These are phyloP conservation scores for Fusarium sp. DNA, from an alignment of 2,329 filamentous ascomycete genomes.

Conservation along the genomic window DNA sequence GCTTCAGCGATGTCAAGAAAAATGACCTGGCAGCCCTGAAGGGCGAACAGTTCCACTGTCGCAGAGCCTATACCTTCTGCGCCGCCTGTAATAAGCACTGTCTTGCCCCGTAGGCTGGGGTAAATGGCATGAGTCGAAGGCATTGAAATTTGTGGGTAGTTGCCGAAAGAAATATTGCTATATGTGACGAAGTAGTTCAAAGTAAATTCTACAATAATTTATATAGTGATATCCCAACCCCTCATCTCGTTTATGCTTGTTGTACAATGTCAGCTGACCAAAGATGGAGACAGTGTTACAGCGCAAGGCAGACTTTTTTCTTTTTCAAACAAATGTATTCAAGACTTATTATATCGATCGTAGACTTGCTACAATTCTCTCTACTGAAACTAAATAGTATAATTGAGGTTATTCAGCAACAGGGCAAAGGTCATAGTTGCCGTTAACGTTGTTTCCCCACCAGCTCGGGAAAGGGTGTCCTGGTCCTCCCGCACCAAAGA, in stretches of 20 bases:
- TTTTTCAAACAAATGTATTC: too few relatives aligned
- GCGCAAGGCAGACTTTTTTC: background rate
- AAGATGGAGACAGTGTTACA: background rate
- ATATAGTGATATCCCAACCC: background rate
- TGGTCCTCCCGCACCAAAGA: slow-evolving; percentile 63
- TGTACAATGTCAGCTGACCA: background rate
- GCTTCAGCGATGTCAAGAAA: slow-evolving; percentile 57
- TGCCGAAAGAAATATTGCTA: background rate
- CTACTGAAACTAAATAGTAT: too few relatives aligned
- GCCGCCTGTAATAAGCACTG: slow-evolving; percentile 60
- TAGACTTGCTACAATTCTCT: too few relatives aligned
- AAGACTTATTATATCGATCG: too few relatives aligned
- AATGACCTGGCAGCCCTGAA: slow-evolving; percentile 59
- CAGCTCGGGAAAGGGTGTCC: slow-evolving; percentile 62
- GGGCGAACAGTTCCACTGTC: slow-evolving; percentile 58
- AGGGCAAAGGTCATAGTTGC: slow-evolving; percentile 63
- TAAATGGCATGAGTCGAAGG: slow-evolving; percentile 51
- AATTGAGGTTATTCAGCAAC: slow-evolving; percentile 44
- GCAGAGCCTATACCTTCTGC: slow-evolving; percentile 61
- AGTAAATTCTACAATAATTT: background rate
- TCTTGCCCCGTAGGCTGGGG: slow-evolving; percentile 56
- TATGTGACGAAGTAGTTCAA: background rate
- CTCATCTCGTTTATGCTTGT: background rate
- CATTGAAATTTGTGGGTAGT: background rate
- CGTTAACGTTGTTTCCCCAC: slow-evolving; percentile 66